These are phyloP conservation scores for Salvia sclarea DNA, from an alignment of 305 asterid genomes.

Conservation along the genomic window DNA sequence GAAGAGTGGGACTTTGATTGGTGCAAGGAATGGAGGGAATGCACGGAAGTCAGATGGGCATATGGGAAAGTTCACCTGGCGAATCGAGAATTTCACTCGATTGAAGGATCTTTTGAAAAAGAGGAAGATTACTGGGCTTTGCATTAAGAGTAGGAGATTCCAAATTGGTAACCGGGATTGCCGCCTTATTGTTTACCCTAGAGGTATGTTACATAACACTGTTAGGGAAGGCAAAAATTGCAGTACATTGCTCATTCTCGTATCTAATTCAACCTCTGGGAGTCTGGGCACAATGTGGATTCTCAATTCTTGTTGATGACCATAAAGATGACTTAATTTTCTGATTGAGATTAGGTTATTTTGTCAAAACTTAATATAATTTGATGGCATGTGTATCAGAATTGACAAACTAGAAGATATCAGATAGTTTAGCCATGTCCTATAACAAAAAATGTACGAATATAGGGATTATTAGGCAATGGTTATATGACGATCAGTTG, in stretches of 20 bases:
- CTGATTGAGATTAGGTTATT: neutral
- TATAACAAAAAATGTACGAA: neutral
- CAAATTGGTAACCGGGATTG: constrained; percentile 98
- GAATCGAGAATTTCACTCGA: constrained; percentile 94
- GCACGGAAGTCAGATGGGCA: constrained; percentile 86
- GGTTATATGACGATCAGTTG: constrained; percentile 1
- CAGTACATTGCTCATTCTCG: constrained; percentile 12
- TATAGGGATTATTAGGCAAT: constrained; percentile 16
- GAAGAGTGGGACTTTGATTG: constrained; percentile 63
- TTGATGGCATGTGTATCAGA: constrained; percentile 12
- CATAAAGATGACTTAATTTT: neutral
- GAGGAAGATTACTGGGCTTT: constrained; percentile 98
- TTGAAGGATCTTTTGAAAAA: constrained; percentile 96
- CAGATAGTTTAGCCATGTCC: constrained; percentile 13
- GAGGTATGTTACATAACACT: constrained; percentile 55
- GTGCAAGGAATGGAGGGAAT: constrained; percentile 66
- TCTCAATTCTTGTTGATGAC: constrained; percentile 21
- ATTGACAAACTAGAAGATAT: constrained; percentile 7
- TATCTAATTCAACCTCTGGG: neutral
- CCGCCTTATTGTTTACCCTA: constrained; percentile 97
- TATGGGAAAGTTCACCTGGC: constrained; percentile 94
- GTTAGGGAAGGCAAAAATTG: constrained; percentile 21
- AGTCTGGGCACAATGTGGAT: constrained; percentile 1
- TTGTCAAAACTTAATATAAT: constrained; percentile 4
- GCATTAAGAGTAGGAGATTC: constrained; percentile 98